phyloP scores from a whole-genome alignment of 805 yeast genomes.

The Lachancea thermotolerans region DNA sequence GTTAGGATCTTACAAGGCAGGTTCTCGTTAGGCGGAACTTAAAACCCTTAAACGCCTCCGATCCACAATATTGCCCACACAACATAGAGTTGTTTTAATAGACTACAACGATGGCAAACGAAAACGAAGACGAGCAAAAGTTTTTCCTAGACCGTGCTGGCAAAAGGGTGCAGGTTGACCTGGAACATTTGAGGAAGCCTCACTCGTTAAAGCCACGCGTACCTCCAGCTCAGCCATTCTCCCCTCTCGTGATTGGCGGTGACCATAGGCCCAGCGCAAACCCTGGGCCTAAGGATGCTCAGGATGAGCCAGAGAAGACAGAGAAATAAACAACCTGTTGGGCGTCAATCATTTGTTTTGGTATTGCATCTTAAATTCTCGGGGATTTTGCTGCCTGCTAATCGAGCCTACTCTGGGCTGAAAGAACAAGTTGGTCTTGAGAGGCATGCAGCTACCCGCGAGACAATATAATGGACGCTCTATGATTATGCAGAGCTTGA shows the following conservation, averaged over 20 bases:
- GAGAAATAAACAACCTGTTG: background rate
- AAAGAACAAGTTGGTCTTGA: no score
- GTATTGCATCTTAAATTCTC: background rate
- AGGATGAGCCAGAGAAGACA: background rate
- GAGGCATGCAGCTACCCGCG: no score
- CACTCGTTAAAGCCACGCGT: constrained; percentile 16
- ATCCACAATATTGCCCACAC: background rate
- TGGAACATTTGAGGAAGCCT: constrained; percentile 21
- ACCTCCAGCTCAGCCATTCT: background rate
- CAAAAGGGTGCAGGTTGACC: constrained; percentile 15
- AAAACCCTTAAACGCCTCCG: background rate
- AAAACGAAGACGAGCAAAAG: constrained; percentile 7
- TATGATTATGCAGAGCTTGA: no score
- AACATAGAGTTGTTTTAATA: background rate
- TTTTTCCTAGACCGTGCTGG: constrained; percentile 20
- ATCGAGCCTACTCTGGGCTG: no score
- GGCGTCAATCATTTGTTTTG: background rate
- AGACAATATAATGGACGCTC: no score
- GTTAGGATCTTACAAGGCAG: no score
- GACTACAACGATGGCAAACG: background rate
- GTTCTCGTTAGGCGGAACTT: background rate
- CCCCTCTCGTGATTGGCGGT: constrained; percentile 15
- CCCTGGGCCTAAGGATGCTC: background rate
- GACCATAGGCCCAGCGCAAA: constrained; percentile 21
- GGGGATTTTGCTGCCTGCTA: background rate